Conservation (phyloP, 2,329 filamentous ascomycete genomes). For the Cladosporium sp. region DNA sequence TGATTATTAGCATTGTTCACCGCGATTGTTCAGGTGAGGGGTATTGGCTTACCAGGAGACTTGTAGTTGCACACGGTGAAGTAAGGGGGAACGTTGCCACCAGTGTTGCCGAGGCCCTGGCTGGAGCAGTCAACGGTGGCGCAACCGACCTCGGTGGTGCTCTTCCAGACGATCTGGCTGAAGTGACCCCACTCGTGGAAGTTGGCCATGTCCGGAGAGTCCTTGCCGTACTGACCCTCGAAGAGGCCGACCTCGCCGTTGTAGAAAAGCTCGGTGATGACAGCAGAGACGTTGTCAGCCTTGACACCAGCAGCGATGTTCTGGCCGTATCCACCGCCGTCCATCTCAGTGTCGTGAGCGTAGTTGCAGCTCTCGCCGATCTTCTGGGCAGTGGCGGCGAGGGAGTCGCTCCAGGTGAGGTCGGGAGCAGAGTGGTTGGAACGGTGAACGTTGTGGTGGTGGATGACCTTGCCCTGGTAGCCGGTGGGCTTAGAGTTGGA, state of each 20-base stretch:
- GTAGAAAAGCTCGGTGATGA: slow-evolving; percentile 84
- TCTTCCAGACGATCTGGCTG: slow-evolving; percentile 68
- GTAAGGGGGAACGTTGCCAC: slow-evolving; percentile 46
- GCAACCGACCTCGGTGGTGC: slow-evolving; percentile 59
- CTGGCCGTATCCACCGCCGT: slow-evolving; percentile 72
- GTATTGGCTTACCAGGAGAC: slow-evolving; percentile 57
- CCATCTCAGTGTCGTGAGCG: slow-evolving; percentile 62
- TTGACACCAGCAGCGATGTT: slow-evolving; percentile 73
- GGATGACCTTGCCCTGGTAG: slow-evolving; percentile 46
- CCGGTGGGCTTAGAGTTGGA: slow-evolving; percentile 15
- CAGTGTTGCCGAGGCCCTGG: slow-evolving; percentile 46
- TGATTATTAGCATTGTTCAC: not conserved
- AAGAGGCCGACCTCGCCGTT: slow-evolving; percentile 66
- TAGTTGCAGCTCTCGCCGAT: slow-evolving; percentile 67
- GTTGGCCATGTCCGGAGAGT: slow-evolving; percentile 55
- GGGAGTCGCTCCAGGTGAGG: slow-evolving; percentile 60
- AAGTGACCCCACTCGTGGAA: slow-evolving; percentile 71
- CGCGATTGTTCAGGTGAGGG: not conserved
- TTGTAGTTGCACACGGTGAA: slow-evolving; percentile 89
- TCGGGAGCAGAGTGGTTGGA: slow-evolving; percentile 67
- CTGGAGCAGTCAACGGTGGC: slow-evolving; percentile 50
- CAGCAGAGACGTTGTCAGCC: slow-evolving; percentile 55
- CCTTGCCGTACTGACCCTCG: slow-evolving; percentile 34
- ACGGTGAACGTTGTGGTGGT: slow-evolving; percentile 84
- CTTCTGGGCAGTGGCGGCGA: slow-evolving; percentile 59